These are phyloP conservation scores for Mikania micrantha DNA, from an alignment of 129 eudicot genomes.

Conservation along the genomic window DNA sequence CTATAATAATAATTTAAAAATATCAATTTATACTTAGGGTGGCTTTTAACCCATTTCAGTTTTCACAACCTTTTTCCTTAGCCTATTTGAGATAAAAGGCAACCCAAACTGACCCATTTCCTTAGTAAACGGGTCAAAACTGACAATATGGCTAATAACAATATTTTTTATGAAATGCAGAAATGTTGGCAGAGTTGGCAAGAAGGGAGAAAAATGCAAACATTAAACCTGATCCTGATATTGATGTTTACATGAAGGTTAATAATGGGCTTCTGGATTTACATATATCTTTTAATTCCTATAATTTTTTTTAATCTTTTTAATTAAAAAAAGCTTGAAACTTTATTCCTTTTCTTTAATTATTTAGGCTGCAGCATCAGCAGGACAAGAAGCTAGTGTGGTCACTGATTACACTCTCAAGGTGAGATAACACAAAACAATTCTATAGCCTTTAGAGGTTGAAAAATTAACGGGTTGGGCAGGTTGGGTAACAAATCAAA, in stretches of 20 bases:
- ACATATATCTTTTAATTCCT: not conserved
- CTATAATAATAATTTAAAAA: not conserved
- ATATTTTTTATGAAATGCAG: constrained; percentile 34
- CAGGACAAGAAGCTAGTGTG: constrained; percentile 70
- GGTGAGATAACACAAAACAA: constrained; percentile 25
- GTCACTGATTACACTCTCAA: constrained; percentile 77
- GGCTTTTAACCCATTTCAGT: not conserved
- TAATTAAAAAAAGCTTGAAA: not conserved
- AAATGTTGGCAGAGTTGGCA: constrained; percentile 73
- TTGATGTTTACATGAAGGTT: constrained; percentile 87
- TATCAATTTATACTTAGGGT: not conserved
- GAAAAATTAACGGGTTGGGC: not conserved
- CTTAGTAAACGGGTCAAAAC: not conserved
- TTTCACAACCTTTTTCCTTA: not conserved
- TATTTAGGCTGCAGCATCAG: constrained; percentile 61
- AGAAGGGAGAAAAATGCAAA: constrained; percentile 85
- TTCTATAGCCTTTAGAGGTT: not conserved
- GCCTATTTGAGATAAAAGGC: not conserved
- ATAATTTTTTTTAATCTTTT: not conserved
- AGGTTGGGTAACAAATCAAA: not conserved
- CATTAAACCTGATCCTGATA: constrained; percentile 83
- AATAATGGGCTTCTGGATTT: not conserved
- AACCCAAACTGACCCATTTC: not conserved
- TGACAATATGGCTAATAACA: not conserved
- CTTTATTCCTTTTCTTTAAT: not conserved